Evolutionary conservation across 768 basidiomycete genomes (phyloP), one percentile per base, ranked within the genome.

Genomic region (Mycena olivaceomarginata): DNA sequence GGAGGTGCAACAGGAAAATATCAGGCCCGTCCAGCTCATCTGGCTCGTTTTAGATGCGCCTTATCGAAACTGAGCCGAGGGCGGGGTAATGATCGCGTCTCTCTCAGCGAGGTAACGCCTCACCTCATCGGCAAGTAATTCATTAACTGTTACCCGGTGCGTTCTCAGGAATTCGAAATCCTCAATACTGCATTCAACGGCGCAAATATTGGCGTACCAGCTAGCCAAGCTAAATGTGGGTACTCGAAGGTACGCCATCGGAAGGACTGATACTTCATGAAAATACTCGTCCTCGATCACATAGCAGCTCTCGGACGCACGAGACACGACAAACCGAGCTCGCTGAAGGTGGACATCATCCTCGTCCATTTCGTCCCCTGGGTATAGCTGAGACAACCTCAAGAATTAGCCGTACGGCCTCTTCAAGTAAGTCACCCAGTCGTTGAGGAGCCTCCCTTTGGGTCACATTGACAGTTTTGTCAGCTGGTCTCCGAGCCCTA

Each of bases 371-470:
- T 67, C 65, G 48, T 67, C 65, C 6, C 65, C 65, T 10, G 65
- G 65, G 46, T 67, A 67, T 20, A 45, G 65, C 10, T 67, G 65
- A 18, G 65, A 67, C 2, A 51, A 51, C 65, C 12, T 67, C 65
- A 16, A 67, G 46, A 10, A 67, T 67, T 2, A 67, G 45, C 25
- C 15, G 22, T 8, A n/a, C 65, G 9, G 25, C 25, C 25, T 25
- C 25, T 25, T 25, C 25, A 25, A 25, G 25, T 25, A 25, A 25
- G 25, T 25, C 63, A 25, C 63, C 63, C 41, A 45, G 41, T 11
- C 25, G 63, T 12, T 18, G 63, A 18, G 37, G 43, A 22, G 41
- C 1, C 45, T 12, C 25, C 2, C 15, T 64, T 11, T 11, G n/a
- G 20, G 22, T 64, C 2, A 25, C 63, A n/a, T n/a, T 41, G n/a